Conservation (phyloP, 345 rosid genomes). For the Salix brachista region DNA sequence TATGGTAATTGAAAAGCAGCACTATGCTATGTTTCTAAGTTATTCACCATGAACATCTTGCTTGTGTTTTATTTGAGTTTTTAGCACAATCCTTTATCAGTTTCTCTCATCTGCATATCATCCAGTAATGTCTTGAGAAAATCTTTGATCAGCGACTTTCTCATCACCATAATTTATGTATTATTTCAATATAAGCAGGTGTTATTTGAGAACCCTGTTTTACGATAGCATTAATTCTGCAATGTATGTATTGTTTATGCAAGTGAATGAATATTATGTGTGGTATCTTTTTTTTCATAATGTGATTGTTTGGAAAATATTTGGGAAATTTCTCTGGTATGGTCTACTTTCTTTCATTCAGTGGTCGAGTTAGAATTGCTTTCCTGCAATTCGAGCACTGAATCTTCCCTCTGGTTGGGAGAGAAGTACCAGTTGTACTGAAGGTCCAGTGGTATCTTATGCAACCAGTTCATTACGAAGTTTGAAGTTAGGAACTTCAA, state of each 20-base stretch:
- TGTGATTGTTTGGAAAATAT: background rate
- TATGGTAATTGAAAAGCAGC: background rate
- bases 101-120: background rate
- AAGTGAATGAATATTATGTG: background rate
- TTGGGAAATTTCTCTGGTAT: background rate
- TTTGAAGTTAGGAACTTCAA: background rate
- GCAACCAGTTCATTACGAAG: background rate
- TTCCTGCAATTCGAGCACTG: background rate
- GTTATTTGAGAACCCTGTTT: background rate
- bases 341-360: background rate
- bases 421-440: background rate
- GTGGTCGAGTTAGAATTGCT: background rate
- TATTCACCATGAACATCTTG: background rate
- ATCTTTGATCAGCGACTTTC: background rate
- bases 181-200: background rate
- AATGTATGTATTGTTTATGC: background rate
- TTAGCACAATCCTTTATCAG: background rate
- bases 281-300: background rate
- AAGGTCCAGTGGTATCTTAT: background rate
- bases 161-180: background rate
- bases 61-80: background rate
- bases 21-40: background rate
- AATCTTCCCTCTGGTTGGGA: background rate
- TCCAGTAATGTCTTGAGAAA: background rate
- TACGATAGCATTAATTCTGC: background rate